Percentiles rank a stretch among this genome's conserved stretches.
Evolutionary conservation across 2,329 filamentous ascomycete species (phyloP).

Genomic region (Epicoccum sorghinum): DNA sequence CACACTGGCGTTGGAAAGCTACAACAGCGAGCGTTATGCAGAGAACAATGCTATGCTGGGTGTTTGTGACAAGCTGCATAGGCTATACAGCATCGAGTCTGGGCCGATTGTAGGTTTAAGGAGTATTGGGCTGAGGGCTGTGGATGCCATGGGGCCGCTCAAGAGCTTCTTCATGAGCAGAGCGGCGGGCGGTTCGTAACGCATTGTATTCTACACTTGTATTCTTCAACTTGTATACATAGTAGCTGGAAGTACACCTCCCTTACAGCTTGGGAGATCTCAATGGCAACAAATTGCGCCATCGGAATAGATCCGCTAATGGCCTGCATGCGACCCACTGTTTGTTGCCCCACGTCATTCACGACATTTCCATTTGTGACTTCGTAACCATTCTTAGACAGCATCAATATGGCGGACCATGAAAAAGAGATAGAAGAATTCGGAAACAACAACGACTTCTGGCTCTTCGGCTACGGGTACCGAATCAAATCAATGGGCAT

Average conservation of each 20-base stretch:
- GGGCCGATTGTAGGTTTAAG: conserved; percentile 81
- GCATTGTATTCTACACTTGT: conserved; percentile 7
- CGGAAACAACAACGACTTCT: conserved; percentile 70
- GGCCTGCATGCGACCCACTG: conserved; percentile 26
- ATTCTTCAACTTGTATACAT: conserved; percentile 20
- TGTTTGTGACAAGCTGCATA: conserved; percentile 88
- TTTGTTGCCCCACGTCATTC: conserved; percentile 22
- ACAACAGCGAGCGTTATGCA: conserved; percentile 80
- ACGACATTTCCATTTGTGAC: background rate
- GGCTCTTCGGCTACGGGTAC: conserved; percentile 96
- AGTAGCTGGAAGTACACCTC: background rate
- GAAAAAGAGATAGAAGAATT: conserved; percentile 40
- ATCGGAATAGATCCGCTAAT: conserved; percentile 17
- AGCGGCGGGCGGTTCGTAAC: conserved; percentile 52
- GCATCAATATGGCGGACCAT: conserved; percentile 33
- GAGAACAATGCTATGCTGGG: conserved; percentile 79
- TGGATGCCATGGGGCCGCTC: conserved; percentile 75
- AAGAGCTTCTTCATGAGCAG: conserved; percentile 87
- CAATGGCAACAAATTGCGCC: conserved; percentile 22
- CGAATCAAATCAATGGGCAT: background rate
- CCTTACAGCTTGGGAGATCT: background rate
- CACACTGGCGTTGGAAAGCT: conserved; percentile 77
- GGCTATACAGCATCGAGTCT: conserved; percentile 81
- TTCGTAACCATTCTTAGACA: background rate
- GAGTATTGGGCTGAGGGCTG: conserved; percentile 75